These are phyloP conservation scores for Cutaneotrichosporon sp. DNA, from an alignment of 1,284 basidiomycete genomes.

Conservation along the genomic window DNA sequence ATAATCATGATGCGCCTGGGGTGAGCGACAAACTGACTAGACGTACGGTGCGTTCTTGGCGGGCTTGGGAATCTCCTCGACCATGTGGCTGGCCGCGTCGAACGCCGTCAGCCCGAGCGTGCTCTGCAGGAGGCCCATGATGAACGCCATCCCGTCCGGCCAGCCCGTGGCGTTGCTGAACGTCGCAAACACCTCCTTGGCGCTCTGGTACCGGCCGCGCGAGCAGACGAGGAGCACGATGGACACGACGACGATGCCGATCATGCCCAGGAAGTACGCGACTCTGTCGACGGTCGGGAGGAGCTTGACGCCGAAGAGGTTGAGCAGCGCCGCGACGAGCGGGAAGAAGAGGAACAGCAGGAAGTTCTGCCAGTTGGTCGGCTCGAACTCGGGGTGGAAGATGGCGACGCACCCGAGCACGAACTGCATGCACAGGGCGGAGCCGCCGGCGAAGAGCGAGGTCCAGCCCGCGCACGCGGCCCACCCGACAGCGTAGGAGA, in stretches of 20 bases:
- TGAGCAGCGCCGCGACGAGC: slow-evolving; percentile 10
- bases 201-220: slow-evolving; percentile 39
- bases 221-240: slow-evolving; percentile 25
- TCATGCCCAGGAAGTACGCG: slow-evolving; percentile 37
- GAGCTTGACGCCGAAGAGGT: slow-evolving; percentile 20
- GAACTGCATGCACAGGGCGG: slow-evolving; percentile 30
- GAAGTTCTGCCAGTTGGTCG: slow-evolving; percentile 17
- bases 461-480: slow-evolving; percentile 45
- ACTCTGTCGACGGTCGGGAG: slow-evolving; percentile 23
- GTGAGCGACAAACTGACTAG: background rate
- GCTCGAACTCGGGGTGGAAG: slow-evolving; percentile 11
- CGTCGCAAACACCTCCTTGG: slow-evolving; percentile 47
- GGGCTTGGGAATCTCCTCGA: slow-evolving; percentile 48
- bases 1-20: slow-evolving; percentile 38
- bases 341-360: slow-evolving; percentile 16
- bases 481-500: slow-evolving; percentile 19
- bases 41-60: slow-evolving; percentile 35
- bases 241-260: slow-evolving; percentile 45
- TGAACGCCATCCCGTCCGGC: slow-evolving; percentile 41
- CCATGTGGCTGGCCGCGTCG: slow-evolving; percentile 47
- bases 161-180: slow-evolving; percentile 39
- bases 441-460: slow-evolving; percentile 45
- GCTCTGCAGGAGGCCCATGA: slow-evolving; percentile 49
- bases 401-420: slow-evolving; percentile 30
- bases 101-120: slow-evolving; percentile 19